Percentiles rank a stretch among this genome's conserved stretches.
These are phyloP conservation scores for Zygosaccharomyces kombuchaensis DNA, from an alignment of 805 yeast species.

Conservation along the genomic window DNA sequence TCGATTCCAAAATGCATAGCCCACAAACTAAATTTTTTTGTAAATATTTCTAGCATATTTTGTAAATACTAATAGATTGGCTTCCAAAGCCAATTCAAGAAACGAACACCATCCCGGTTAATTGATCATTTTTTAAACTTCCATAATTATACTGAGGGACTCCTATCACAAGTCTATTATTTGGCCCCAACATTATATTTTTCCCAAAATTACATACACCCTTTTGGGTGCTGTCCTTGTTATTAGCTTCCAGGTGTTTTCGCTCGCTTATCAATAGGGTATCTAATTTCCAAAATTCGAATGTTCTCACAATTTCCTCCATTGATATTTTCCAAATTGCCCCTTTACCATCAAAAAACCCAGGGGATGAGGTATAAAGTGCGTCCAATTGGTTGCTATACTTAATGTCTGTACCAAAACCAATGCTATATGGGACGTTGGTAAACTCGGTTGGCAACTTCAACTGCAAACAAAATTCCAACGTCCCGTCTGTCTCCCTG, in stretches of 20 bases:
- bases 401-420: slow-evolving; percentile 31
- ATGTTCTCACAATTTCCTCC: slow-evolving; percentile 11
- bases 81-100: background rate
- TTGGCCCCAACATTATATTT: slow-evolving; percentile 30
- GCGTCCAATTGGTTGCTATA: slow-evolving; percentile 13
- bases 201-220: slow-evolving; percentile 46
- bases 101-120: slow-evolving; percentile 32
- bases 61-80: slow-evolving; percentile 2
- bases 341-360: slow-evolving; percentile 35
- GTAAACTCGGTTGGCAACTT: slow-evolving; percentile 13
- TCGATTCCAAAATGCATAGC: background rate
- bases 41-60: background rate
- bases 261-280: slow-evolving; percentile 9
- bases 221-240: slow-evolving; percentile 22
- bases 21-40: background rate
- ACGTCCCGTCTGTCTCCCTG: slow-evolving; percentile 13
- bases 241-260: slow-evolving; percentile 12
- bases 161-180: slow-evolving; percentile 36
- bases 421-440: slow-evolving; percentile 29
- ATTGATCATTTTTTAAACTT: slow-evolving; percentile 24
- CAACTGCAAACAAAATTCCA: slow-evolving; percentile 10
- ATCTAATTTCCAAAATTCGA: slow-evolving; percentile 19
- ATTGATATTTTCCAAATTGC: slow-evolving; percentile 43
- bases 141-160: slow-evolving; percentile 37
- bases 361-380: slow-evolving; percentile 43